Evolutionary conservation across 2,329 filamentous ascomycete genomes (phyloP).

Genomic region (Plectosphaerella sp.): DNA sequence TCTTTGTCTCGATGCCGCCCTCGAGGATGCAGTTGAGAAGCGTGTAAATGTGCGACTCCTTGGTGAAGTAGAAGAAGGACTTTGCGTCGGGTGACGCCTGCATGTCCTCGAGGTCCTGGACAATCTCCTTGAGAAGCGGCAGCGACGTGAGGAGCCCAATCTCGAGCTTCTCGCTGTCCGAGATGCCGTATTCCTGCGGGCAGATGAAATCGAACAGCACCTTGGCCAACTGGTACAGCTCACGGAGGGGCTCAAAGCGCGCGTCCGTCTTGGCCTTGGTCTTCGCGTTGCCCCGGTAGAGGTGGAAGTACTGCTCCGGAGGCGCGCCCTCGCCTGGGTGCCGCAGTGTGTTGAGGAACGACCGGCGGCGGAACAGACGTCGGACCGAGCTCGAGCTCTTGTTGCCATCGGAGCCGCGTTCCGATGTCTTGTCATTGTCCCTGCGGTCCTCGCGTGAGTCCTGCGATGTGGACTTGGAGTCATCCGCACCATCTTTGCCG

Average conservation of each 20-base stretch:
- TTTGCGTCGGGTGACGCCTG: conserved; percentile 93
- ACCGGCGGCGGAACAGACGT: conserved; percentile 56
- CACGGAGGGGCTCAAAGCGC: conserved; percentile 80
- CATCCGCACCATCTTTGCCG: conserved; percentile 30
- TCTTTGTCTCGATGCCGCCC: conserved; percentile 95
- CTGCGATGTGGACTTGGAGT: conserved; percentile 33
- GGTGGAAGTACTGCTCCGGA: conserved; percentile 78
- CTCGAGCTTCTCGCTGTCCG: conserved; percentile 93
- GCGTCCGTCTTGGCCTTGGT: conserved; percentile 78
- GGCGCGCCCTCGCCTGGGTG: conserved; percentile 50
- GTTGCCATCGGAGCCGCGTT: conserved; percentile 28
- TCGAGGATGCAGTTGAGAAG: conserved; percentile 96
- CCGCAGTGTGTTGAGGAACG: conserved; percentile 51
- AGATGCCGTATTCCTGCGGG: conserved; percentile 96
- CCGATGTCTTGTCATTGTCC: conserved; percentile 26
- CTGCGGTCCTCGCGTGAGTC: conserved; percentile 28
- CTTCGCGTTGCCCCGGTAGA: conserved; percentile 73
- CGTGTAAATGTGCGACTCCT: conserved; percentile 98
- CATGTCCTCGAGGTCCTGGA: conserved; percentile 93
- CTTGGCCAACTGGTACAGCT: conserved; percentile 91
- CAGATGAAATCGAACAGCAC: conserved; percentile 98
- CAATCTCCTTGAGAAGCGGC: conserved; percentile 92
- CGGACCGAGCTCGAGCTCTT: conserved; percentile 28
- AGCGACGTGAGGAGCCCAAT: conserved; percentile 93
- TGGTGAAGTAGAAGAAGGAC: conserved; percentile 98